phyloP scores from a whole-genome alignment of 345 rosid species.

The Salix viminalis region DNA sequence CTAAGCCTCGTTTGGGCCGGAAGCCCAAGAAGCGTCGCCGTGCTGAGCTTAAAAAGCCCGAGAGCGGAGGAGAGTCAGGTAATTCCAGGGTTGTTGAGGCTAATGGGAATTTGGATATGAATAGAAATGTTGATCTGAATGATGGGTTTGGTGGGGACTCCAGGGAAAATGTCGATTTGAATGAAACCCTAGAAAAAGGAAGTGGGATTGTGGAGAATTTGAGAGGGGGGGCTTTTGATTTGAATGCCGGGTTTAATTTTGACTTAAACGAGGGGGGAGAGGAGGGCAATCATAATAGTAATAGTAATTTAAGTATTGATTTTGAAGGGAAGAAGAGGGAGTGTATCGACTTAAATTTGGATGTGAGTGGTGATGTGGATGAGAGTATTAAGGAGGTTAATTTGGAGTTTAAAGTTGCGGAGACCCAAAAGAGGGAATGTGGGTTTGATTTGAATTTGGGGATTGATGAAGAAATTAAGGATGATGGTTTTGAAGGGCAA shows the following conservation, averaged over 20 bases:
- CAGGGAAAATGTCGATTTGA: constrained; percentile 33
- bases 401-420: constrained; percentile 13
- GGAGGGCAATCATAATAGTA: background rate
- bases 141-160: constrained; percentile 4
- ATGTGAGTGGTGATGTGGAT: constrained; percentile 49
- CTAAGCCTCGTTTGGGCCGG: constrained; percentile 46
- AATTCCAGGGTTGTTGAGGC: constrained; percentile 1
- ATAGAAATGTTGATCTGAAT: constrained; percentile 22
- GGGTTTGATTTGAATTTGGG: constrained; percentile 81
- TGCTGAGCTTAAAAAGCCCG: constrained; percentile 2
- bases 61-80: constrained; percentile 17
- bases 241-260: constrained; percentile 64
- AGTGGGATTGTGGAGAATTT: constrained; percentile 22
- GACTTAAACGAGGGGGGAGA: constrained; percentile 28
- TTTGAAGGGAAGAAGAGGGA: constrained; percentile 32
- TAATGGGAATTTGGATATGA: constrained; percentile 9
- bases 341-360: constrained; percentile 75
- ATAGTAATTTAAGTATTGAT: background rate
- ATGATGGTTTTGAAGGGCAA: constrained; percentile 19
- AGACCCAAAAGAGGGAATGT: constrained; percentile 39
- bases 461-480: constrained; percentile 43
- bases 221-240: constrained; percentile 39
- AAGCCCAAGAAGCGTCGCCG: constrained; percentile 28
- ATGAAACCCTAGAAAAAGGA: constrained; percentile 26
- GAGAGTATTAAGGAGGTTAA: constrained; percentile 24